Percentiles rank a stretch among this genome's conserved stretches.
These are phyloP conservation scores for Boeremia exigua DNA, from an alignment of 2,329 filamentous ascomycete genomes.

Conservation along the genomic window DNA sequence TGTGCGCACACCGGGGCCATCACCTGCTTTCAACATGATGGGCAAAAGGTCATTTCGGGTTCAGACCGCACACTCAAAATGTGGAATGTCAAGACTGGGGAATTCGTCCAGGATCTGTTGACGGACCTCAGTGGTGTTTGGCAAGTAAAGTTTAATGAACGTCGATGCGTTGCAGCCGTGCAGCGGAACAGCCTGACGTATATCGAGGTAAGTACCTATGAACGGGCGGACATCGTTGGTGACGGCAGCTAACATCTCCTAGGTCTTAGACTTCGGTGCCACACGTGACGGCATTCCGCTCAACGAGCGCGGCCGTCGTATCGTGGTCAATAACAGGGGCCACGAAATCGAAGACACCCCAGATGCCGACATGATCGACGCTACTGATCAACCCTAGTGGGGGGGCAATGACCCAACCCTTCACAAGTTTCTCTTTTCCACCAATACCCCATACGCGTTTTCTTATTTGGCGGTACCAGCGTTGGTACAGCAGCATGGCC, in stretches of 20 bases:
- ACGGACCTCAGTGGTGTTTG: constrained; percentile 96
- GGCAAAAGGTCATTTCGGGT: constrained; percentile 93
- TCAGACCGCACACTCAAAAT: constrained; percentile 97
- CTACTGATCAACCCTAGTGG: constrained; percentile 30
- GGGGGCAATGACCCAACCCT: background rate
- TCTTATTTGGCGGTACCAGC: constrained; percentile 12
- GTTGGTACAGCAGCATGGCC: constrained; percentile 9
- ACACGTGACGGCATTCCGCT: constrained; percentile 83
- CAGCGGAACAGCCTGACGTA: constrained; percentile 92
- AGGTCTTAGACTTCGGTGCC: constrained; percentile 98
- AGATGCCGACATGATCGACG: constrained; percentile 40
- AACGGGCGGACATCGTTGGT: no score
- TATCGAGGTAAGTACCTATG: constrained; percentile 70
- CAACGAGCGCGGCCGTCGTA: constrained; percentile 78
- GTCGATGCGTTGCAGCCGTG: constrained; percentile 93
- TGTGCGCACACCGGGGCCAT: constrained; percentile 96
- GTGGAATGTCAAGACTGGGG: constrained; percentile 94
- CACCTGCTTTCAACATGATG: constrained; percentile 98
- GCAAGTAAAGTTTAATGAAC: constrained; percentile 98
- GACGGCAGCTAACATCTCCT: constrained; percentile 41
- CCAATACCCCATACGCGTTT: constrained; percentile 37
- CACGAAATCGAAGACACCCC: constrained; percentile 46
- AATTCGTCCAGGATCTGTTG: constrained; percentile 90
- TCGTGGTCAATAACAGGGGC: constrained; percentile 58
- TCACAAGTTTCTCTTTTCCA: constrained; percentile 19